A percentile compares a stretch with the other conserved stretches of the same genome.
These are phyloP conservation scores for Ostreobium quekettii DNA, from an alignment of 139 green algal genomes.

Conservation along the genomic window DNA sequence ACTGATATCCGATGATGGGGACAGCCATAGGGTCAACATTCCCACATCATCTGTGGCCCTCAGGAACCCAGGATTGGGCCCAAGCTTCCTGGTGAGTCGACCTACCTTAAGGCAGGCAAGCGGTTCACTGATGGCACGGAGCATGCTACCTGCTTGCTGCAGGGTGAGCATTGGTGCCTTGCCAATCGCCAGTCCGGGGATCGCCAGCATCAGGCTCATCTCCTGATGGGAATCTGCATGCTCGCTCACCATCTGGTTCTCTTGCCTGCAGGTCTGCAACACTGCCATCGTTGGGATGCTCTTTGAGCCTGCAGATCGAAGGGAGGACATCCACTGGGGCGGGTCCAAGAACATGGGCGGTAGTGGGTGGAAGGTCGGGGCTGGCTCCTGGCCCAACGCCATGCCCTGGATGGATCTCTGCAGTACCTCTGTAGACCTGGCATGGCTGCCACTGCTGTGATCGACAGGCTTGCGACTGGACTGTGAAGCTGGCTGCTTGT, in stretches of 20 bases:
- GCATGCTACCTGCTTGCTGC: slow-evolving; percentile 16
- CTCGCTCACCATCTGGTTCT: slow-evolving; percentile 13
- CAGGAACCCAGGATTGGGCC: slow-evolving; percentile 6
- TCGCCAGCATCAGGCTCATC: slow-evolving; percentile 13
- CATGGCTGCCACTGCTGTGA: no score
- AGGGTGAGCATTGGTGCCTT: slow-evolving; percentile 14
- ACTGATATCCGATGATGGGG: slow-evolving; percentile 13
- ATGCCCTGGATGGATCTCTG: no score
- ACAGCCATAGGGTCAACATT: slow-evolving; percentile 16
- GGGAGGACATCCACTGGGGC: no score
- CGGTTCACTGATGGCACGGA: slow-evolving; percentile 11
- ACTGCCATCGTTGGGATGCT: slow-evolving; percentile 11
- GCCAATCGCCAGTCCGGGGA: slow-evolving; percentile 2
- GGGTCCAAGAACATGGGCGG: slow-evolving; percentile 13
- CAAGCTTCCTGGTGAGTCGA: slow-evolving; percentile 10
- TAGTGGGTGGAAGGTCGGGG: slow-evolving; percentile 13
- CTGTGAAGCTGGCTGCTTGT: no score
- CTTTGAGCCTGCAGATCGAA: neutral
- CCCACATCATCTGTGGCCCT: slow-evolving; percentile 16
- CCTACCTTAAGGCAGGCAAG: slow-evolving; percentile 14
- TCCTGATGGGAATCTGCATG: slow-evolving; percentile 20
- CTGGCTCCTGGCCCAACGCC: no score
- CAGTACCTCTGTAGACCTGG: no score
- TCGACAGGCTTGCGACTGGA: no score
- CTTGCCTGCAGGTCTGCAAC: slow-evolving; percentile 4